phyloP scores from a whole-genome alignment of 345 rosid species.

The Leavenworthia alabamica region DNA sequence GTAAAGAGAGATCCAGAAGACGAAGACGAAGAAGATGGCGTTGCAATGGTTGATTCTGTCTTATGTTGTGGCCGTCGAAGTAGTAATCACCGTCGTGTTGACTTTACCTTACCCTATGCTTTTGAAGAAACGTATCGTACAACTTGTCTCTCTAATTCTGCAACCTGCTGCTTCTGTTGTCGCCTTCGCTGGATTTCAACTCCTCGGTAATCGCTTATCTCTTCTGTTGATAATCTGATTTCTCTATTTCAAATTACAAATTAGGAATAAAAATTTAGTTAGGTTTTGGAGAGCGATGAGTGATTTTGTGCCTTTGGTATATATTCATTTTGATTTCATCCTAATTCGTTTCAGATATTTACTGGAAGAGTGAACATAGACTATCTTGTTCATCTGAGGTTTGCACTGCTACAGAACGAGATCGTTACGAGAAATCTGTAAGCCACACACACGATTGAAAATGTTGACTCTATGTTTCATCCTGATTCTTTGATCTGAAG shows the following conservation, averaged over 20 bases:
- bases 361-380: conserved; percentile 90
- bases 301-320: too few relatives aligned
- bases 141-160: conserved; percentile 56
- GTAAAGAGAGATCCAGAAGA: conserved; percentile 11
- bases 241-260: too few relatives aligned
- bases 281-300: too few relatives aligned
- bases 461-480: too few relatives aligned
- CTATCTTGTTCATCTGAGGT: conserved; percentile 62
- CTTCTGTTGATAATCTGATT: too few relatives aligned
- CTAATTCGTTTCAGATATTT: conserved; percentile 43
- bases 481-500: too few relatives aligned
- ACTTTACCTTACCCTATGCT: conserved; percentile 68
- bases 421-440: conserved; percentile 80
- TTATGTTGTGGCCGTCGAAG: conserved; percentile 74
- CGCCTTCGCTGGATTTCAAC: conserved; percentile 73
- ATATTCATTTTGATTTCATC: not conserved
- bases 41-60: conserved; percentile 78
- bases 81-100: conserved; percentile 40
- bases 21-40: conserved; percentile 45
- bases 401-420: conserved; percentile 80
- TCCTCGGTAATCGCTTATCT: conserved; percentile 40
- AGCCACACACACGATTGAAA: too few relatives aligned
- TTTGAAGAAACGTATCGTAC: conserved; percentile 54
- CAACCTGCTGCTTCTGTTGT: conserved; percentile 70
- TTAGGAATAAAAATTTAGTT: too few relatives aligned